A percentile compares a stretch with the other conserved stretches of the same genome.
phyloP scores from a whole-genome alignment of 192 early-diverging fungal species.

The Linnemannia elongata region DNA sequence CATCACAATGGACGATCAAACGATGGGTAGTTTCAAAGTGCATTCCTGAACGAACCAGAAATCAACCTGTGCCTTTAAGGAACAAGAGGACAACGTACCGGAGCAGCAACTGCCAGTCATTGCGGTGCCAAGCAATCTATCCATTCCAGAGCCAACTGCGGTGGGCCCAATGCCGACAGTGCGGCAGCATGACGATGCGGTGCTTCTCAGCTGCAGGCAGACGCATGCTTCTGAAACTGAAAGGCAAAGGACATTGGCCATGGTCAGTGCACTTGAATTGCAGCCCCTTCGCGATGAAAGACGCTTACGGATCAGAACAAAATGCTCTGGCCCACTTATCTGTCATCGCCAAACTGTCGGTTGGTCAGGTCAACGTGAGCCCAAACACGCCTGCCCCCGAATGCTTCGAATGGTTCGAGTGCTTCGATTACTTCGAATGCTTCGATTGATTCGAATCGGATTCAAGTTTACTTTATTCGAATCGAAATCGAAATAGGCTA shows the following conservation, averaged over 20 bases:
- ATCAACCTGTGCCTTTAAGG: not conserved
- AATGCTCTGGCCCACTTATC: slow-evolving; percentile 20
- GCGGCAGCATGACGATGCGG: not conserved
- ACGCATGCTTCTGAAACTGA: slow-evolving; percentile 1
- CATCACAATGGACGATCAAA: no score
- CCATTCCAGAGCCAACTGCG: not conserved
- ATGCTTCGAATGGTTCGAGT: no score
- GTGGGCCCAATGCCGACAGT: not conserved
- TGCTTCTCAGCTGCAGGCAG: not conserved
- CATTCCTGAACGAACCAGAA: not conserved
- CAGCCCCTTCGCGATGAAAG: no score
- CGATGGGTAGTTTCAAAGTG: no score
- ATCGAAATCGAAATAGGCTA: no score
- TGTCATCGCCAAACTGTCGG: not conserved
- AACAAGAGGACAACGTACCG: not conserved
- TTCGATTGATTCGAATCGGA: no score
- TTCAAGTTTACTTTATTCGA: no score
- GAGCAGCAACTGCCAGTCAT: slow-evolving; percentile 3
- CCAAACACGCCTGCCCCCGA: not conserved
- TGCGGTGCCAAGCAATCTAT: not conserved
- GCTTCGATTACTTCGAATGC: no score
- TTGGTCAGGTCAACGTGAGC: not conserved
- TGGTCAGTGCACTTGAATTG: no score
- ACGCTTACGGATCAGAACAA: slow-evolving; percentile 11
- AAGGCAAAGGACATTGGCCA: not conserved